Evolutionary conservation across 352 stramenopile species (phyloP).

Genomic region (Globisporangium canariense): DNA sequence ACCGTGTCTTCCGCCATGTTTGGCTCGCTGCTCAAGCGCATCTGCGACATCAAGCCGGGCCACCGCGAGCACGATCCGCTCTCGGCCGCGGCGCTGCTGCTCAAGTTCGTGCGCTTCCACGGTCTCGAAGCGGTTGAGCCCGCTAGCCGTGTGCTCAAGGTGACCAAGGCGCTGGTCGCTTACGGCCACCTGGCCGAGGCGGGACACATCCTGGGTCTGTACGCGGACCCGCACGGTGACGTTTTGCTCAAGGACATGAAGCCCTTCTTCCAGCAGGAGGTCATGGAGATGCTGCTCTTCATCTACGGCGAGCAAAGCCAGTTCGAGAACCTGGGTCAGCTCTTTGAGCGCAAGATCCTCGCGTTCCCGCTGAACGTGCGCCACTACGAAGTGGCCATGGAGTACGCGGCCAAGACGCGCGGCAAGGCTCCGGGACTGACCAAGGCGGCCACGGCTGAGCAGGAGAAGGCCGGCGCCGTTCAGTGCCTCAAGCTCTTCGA

Average conservation of each 20-base stretch:
- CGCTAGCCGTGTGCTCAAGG: constrained; percentile 38
- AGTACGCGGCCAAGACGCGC: constrained; percentile 31
- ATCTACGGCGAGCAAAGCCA: constrained; percentile 55
- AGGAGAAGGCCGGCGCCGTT: constrained; percentile 28
- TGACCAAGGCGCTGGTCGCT: constrained; percentile 42
- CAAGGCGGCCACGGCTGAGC: constrained; percentile 20
- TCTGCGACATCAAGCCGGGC: constrained; percentile 27
- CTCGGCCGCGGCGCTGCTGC: constrained; percentile 41
- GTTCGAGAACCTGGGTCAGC: constrained; percentile 36
- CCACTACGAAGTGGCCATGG: constrained; percentile 72
- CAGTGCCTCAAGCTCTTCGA: constrained; percentile 73
- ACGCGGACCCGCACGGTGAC: constrained; percentile 32
- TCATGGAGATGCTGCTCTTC: constrained; percentile 68
- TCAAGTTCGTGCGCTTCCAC: constrained; percentile 57
- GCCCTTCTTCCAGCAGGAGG: constrained; percentile 55
- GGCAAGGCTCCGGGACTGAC: neutral
- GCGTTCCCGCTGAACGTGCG: constrained; percentile 49
- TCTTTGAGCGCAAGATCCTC: constrained; percentile 48
- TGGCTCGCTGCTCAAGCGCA: constrained; percentile 30
- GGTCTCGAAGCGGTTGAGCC: constrained; percentile 33
- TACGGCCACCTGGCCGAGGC: constrained; percentile 42
- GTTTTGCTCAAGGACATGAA: constrained; percentile 50
- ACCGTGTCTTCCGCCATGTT: constrained; percentile 31
- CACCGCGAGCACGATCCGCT: constrained; percentile 28
- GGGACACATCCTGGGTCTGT: constrained; percentile 51